phyloP scores from a whole-genome alignment of 1,284 basidiomycete genomes.

The Meira nashicola region DNA sequence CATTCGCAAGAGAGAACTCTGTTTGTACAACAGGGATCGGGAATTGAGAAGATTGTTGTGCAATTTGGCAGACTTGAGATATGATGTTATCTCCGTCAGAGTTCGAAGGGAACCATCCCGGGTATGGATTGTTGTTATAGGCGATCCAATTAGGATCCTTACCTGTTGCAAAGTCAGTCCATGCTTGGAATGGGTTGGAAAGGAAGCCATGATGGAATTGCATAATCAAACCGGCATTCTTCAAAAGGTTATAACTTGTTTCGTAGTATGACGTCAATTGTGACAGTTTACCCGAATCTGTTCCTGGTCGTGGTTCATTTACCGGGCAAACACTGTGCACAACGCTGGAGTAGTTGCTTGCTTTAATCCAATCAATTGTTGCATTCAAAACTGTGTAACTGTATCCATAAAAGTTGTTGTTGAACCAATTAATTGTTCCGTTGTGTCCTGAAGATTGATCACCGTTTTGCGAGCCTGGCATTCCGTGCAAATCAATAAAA shows the following conservation, averaged over 20 bases:
- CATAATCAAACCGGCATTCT: slow-evolving; percentile 30
- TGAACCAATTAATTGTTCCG: slow-evolving; percentile 39
- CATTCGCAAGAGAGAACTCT: slow-evolving; percentile 40
- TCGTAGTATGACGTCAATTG: slow-evolving; percentile 32
- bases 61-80: slow-evolving; percentile 29
- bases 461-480: slow-evolving; percentile 55
- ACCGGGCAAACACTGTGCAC: slow-evolving; percentile 39
- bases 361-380: slow-evolving; percentile 32
- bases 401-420: slow-evolving; percentile 27
- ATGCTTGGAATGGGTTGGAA: slow-evolving; percentile 20
- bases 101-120: slow-evolving; percentile 37
- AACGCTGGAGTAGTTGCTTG: slow-evolving; percentile 41
- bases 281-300: slow-evolving; percentile 20
- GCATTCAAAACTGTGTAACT: slow-evolving; percentile 35
- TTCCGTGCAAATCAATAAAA: slow-evolving; percentile 55
- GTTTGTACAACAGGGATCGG: slow-evolving; percentile 39
- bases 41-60: slow-evolving; percentile 17
- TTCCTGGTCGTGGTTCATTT: slow-evolving; percentile 41
- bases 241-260: slow-evolving; percentile 24
- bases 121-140: slow-evolving; percentile 49
- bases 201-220: slow-evolving; percentile 46
- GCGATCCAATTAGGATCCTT: slow-evolving; percentile 43
- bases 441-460: slow-evolving; percentile 50
- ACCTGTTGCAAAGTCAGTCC: slow-evolving; percentile 31
- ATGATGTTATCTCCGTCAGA: slow-evolving; percentile 14